These are phyloP conservation scores for Ogataea methanolica DNA, from an alignment of 805 yeast species.

Conservation along the genomic window DNA sequence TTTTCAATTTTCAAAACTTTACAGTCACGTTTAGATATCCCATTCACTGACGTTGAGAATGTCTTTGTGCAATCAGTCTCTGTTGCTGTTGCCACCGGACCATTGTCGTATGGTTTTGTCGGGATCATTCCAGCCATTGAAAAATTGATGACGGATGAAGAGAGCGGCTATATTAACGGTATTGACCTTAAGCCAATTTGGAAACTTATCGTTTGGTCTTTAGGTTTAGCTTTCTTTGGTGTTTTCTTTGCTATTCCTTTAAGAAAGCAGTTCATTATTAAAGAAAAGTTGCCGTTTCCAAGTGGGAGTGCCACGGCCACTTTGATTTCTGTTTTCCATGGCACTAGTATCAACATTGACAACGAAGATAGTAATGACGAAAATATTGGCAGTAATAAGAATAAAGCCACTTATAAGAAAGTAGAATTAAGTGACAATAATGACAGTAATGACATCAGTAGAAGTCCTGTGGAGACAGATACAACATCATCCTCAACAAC, in stretches of 20 bases:
- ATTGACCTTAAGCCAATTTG: conserved; percentile 31
- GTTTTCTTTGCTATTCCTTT: conserved; percentile 92
- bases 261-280: conserved; percentile 80
- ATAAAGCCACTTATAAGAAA: neutral
- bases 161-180: conserved; percentile 55
- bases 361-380: conserved; percentile 14
- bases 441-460: neutral
- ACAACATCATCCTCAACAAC: neutral
- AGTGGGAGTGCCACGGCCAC: conserved; percentile 97
- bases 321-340: conserved; percentile 80
- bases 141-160: conserved; percentile 73
- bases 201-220: conserved; percentile 75
- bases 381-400: neutral
- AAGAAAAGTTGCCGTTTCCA: conserved; percentile 86
- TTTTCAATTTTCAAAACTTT: conserved; percentile 73
- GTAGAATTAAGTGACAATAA: neutral
- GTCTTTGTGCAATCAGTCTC: conserved; percentile 90
- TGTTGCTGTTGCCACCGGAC: conserved; percentile 97
- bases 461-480: neutral
- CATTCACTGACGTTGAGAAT: conserved; percentile 86
- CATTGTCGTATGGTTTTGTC: conserved; percentile 89
- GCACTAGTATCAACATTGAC: conserved; percentile 47
- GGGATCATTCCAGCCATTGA: conserved; percentile 97
- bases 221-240: conserved; percentile 89
- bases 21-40: conserved; percentile 31